Evolutionary conservation across 2,329 filamentous ascomycete genomes (phyloP).

Genomic region (Stagonosporopsis cucurbitacearum): DNA sequence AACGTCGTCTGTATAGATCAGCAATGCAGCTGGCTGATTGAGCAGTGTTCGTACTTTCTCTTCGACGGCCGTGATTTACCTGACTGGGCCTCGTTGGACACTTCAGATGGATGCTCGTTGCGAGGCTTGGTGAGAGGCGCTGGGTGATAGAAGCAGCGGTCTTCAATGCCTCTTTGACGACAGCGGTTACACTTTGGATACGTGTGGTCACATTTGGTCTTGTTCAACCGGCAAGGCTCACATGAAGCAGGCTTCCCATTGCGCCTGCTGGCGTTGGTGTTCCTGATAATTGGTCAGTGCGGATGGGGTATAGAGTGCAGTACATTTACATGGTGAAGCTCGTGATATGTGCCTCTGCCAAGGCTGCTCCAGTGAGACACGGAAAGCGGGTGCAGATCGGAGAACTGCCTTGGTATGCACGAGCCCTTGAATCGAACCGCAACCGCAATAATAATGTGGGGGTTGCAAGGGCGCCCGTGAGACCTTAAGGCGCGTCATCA

Average conservation of each 20-base stretch:
- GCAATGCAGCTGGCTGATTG: not conserved
- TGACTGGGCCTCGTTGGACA: conserved; percentile 4
- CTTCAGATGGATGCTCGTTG: conserved; percentile 7
- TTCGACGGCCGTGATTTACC: conserved; percentile 30
- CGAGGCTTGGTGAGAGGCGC: conserved; percentile 43
- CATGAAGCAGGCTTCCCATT: conserved; percentile 45
- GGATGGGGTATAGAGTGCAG: conserved; percentile 8
- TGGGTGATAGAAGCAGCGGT: conserved; percentile 46
- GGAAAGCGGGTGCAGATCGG: not conserved
- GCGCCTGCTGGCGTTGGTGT: conserved; percentile 35
- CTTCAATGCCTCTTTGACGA: conserved; percentile 41
- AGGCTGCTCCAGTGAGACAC: not conserved
- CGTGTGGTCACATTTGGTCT: conserved; percentile 43
- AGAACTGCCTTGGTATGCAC: conserved; percentile 3
- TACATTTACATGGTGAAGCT: conserved; percentile 7
- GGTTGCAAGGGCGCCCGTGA: not conserved
- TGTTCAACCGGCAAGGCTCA: conserved; percentile 44
- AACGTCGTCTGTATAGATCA: conserved; percentile 24
- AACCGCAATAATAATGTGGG: too few species aligned
- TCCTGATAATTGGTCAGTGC: conserved; percentile 26
- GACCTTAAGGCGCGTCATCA: conserved; percentile 5
- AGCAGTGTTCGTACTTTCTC: conserved; percentile 31
- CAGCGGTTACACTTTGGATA: conserved; percentile 44
- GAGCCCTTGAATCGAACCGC: conserved; percentile 4
- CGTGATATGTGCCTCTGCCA: not conserved